These are phyloP conservation scores for Balansia obtecta DNA, from an alignment of 2,329 filamentous ascomycete genomes.

Conservation along the genomic window DNA sequence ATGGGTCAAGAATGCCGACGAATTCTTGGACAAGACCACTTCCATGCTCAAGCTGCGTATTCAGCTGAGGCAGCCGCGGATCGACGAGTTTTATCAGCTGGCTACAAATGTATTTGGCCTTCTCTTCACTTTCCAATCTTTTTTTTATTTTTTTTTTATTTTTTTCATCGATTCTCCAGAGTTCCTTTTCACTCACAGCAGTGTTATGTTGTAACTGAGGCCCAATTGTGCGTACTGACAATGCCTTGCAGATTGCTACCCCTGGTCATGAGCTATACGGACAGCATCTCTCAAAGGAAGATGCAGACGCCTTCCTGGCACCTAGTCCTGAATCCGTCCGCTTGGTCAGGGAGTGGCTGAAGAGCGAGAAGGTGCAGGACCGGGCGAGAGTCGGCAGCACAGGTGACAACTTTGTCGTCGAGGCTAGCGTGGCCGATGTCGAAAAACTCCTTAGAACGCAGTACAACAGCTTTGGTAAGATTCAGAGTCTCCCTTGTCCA, in stretches of 20 bases:
- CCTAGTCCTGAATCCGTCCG: conserved; percentile 1
- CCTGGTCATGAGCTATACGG: conserved; percentile 5
- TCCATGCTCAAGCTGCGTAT: conserved; percentile 4
- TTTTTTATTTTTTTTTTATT: too few relatives aligned
- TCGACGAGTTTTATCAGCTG: conserved; percentile 2
- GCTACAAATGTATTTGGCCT: not conserved
- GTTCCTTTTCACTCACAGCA: too few relatives aligned
- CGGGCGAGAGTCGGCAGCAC: not conserved
- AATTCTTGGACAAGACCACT: not conserved
- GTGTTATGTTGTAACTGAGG: too few relatives aligned
- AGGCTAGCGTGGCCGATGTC: conserved; percentile 1
- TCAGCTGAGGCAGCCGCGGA: conserved; percentile 4
- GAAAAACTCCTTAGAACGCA: conserved; percentile 3
- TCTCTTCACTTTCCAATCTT: too few relatives aligned
- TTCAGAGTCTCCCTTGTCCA: too few relatives aligned
- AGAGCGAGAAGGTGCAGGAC: not conserved
- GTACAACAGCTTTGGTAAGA: conserved; percentile 2
- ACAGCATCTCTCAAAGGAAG: conserved; percentile 5
- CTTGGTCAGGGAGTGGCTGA: conserved; percentile 3
- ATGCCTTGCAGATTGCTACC: conserved; percentile 4
- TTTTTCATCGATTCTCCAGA: too few relatives aligned
- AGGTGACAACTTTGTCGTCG: not conserved
- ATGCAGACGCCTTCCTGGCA: conserved; percentile 3
- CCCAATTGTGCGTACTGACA: not conserved
- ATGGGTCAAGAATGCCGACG: conserved; percentile 1